Evolutionary conservation across 345 rosid species (phyloP).

Genomic region (Linum usitatissimum): DNA sequence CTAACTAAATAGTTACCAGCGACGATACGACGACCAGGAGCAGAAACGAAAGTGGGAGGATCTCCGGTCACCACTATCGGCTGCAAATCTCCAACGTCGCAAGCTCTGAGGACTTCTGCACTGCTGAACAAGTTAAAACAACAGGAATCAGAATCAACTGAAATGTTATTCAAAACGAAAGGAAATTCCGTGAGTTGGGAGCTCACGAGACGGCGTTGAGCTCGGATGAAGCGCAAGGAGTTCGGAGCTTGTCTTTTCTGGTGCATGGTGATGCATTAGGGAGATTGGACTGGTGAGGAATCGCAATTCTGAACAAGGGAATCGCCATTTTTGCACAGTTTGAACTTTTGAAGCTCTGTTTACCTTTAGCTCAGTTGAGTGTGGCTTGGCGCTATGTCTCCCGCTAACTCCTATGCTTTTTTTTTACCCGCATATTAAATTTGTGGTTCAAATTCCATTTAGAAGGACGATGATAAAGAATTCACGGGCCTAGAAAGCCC

Average conservation of each 20-base stretch:
- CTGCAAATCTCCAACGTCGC: slow-evolving; percentile 23
- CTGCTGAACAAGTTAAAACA: neutral
- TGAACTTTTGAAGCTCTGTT: no score
- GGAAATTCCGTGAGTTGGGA: slow-evolving; percentile 15
- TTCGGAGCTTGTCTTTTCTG: neutral
- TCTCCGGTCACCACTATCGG: slow-evolving; percentile 64
- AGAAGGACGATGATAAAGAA: no score
- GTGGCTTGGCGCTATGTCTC: neutral
- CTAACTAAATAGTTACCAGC: slow-evolving; percentile 41
- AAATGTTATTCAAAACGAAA: slow-evolving; percentile 12
- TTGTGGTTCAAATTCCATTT: neutral
- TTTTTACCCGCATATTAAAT: neutral
- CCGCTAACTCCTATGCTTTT: neutral
- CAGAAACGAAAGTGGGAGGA: slow-evolving; percentile 83
- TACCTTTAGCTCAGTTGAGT: neutral
- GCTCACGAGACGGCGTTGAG: neutral
- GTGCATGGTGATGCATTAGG: neutral
- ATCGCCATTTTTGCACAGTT: neutral
- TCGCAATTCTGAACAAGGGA: neutral
- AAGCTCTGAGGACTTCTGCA: neutral
- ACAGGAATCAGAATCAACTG: no score
- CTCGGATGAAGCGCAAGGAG: neutral
- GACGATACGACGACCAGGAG: slow-evolving; percentile 80
- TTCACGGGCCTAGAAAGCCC: no score
- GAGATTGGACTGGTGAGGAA: neutral